Evolutionary conservation across 2,329 filamentous ascomycete genomes (phyloP).

Genomic region (Penicillium paneum): DNA sequence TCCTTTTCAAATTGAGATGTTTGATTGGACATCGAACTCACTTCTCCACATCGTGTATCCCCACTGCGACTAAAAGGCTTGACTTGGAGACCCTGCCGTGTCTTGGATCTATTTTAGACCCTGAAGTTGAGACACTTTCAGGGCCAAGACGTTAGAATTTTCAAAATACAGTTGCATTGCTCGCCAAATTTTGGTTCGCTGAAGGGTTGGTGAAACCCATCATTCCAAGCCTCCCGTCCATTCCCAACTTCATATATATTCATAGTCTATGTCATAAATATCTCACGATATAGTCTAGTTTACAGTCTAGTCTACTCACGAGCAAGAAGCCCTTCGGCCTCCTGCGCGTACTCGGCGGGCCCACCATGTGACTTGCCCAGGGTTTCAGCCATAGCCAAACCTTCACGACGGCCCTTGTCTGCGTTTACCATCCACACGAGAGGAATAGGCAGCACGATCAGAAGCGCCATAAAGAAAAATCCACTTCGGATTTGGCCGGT

Average conservation of each 20-base stretch:
- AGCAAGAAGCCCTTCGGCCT: slow-evolving; percentile 30
- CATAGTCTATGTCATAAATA: background rate
- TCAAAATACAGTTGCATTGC: background rate
- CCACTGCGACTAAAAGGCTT: background rate
- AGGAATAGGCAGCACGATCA: slow-evolving; percentile 78
- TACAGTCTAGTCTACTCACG: slow-evolving; percentile 5
- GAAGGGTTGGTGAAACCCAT: background rate
- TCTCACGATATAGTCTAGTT: background rate
- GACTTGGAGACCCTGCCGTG: background rate
- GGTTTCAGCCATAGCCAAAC: slow-evolving; percentile 30
- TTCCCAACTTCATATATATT: background rate
- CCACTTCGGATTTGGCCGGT: slow-evolving; percentile 73
- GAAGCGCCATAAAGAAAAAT: slow-evolving; percentile 79
- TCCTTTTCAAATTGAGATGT: no score
- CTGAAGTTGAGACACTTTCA: background rate
- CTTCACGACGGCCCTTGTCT: slow-evolving; percentile 36
- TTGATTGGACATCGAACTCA: background rate
- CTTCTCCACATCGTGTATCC: background rate
- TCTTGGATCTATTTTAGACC: background rate
- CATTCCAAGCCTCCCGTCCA: background rate
- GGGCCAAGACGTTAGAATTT: background rate
- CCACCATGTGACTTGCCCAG: slow-evolving; percentile 18
- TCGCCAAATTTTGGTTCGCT: background rate
- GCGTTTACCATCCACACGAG: slow-evolving; percentile 69
- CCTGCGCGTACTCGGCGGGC: slow-evolving; percentile 18